These are phyloP conservation scores for Lepidium didymum DNA, from an alignment of 345 rosid genomes.

Conservation along the genomic window DNA sequence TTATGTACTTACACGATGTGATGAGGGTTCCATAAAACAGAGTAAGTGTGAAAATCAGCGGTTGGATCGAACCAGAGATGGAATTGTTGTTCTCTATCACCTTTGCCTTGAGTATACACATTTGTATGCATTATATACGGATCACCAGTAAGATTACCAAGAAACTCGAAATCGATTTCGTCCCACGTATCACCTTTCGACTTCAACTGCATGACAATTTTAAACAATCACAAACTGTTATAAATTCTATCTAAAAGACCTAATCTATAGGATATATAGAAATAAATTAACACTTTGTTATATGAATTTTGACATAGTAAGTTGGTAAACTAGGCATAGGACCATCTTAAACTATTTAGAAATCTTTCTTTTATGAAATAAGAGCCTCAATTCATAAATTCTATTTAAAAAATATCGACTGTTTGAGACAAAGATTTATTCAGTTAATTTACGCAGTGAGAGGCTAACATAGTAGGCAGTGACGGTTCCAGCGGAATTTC, in stretches of 20 bases:
- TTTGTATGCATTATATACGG: constrained; percentile 66
- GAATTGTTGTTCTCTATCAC: constrained; percentile 67
- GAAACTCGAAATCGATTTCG: constrained; percentile 73
- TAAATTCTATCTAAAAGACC: neutral
- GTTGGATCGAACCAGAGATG: constrained; percentile 71
- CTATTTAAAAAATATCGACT: no score
- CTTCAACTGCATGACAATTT: constrained; percentile 33
- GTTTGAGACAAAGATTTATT: no score
- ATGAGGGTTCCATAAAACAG: constrained; percentile 57
- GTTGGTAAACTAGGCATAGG: neutral
- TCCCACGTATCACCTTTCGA: constrained; percentile 56
- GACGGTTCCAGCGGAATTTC: constrained; percentile 59
- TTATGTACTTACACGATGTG: constrained; percentile 43
- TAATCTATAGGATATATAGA: neutral
- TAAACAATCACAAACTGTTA: neutral
- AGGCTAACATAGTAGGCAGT: constrained; percentile 45
- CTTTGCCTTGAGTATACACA: constrained; percentile 59
- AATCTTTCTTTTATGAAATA: neutral
- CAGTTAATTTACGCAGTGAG: neutral
- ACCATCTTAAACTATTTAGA: neutral
- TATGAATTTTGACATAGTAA: neutral
- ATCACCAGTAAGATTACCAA: constrained; percentile 60
- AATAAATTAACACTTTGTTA: neutral
- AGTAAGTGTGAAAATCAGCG: constrained; percentile 61
- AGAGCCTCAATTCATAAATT: neutral